phyloP scores from a whole-genome alignment of 768 basidiomycete genomes.

The Hydnum rufescens region DNA sequence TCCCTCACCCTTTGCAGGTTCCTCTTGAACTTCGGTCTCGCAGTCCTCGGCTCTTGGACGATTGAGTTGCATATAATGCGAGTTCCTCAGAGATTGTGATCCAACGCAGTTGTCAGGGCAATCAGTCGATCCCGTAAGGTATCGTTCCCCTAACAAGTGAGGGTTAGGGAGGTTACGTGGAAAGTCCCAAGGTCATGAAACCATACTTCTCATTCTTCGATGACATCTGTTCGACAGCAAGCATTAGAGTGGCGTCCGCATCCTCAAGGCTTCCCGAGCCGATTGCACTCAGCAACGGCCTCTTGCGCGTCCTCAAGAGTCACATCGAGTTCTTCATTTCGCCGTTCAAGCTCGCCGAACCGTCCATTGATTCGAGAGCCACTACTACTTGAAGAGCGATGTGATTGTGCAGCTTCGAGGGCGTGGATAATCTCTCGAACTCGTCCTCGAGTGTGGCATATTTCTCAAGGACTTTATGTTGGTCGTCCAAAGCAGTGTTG shows the following conservation, averaged over 20 bases:
- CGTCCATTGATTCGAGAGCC: slow-evolving; percentile 38
- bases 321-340: not conserved
- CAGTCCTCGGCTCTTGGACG: not conserved
- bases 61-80: not conserved
- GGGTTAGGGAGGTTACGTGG: slow-evolving; percentile 11
- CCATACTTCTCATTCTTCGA: slow-evolving; percentile 32
- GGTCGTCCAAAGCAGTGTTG: not conserved
- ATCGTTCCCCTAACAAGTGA: slow-evolving; percentile 27
- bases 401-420: not conserved
- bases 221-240: slow-evolving; percentile 21
- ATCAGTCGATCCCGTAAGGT: slow-evolving; percentile 56
- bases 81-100: slow-evolving; percentile 2
- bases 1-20: slow-evolving; percentile 45
- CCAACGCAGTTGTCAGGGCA: slow-evolving; percentile 46
- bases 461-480: not conserved
- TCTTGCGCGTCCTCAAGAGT: not conserved
- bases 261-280: slow-evolving; percentile 24
- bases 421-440: not conserved
- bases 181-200: not conserved
- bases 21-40: slow-evolving; percentile 55
- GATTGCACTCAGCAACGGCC: not conserved
- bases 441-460: not conserved
- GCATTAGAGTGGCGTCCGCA: not conserved
- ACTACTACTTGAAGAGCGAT: not conserved
- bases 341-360: not conserved